Percentiles rank a stretch among this genome's conserved stretches.
phyloP scores from a whole-genome alignment of 768 basidiomycete genomes.

The Gloeopeniophorella convolvens region DNA sequence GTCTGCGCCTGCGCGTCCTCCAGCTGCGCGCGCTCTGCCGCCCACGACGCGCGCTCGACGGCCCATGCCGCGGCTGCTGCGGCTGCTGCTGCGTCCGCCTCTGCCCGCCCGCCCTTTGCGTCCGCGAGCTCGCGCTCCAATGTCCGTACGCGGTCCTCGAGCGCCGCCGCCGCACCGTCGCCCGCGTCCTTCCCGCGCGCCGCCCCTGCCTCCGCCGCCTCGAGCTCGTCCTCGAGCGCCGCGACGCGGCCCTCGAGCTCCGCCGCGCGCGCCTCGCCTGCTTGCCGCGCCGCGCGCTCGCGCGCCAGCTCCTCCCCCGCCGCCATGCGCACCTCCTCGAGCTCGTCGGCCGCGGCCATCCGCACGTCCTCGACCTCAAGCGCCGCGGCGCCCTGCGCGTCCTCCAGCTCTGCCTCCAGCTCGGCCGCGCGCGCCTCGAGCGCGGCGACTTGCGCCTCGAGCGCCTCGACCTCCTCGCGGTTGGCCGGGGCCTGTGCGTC shows the following conservation, averaged over 20 bases:
- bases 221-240: constrained; percentile 42
- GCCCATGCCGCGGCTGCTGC: neutral
- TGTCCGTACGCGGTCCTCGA: constrained; percentile 9
- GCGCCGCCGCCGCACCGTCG: no score
- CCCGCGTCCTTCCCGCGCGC: no score
- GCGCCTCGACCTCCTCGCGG: constrained; percentile 37
- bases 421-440: constrained; percentile 46
- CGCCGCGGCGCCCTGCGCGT: constrained; percentile 34
- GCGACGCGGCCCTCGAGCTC: constrained; percentile 33
- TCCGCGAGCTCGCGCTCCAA: constrained; percentile 2
- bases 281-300: constrained; percentile 2
- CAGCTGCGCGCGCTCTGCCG: constrained; percentile 33
- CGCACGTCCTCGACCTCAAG: constrained; percentile 48
- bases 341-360: constrained; percentile 30
- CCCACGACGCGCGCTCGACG: constrained; percentile 29
- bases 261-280: neutral
- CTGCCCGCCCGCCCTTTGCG: neutral
- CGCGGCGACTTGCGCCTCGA: constrained; percentile 62
- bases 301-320: neutral
- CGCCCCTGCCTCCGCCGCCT: constrained; percentile 42
- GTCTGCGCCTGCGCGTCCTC: constrained; percentile 35
- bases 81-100: constrained; percentile 5
- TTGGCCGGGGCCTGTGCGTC: no score
- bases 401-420: constrained; percentile 50
- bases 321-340: neutral